Evolutionary conservation across 805 yeast species (phyloP).

Genomic region (Hanseniaspora singularis): DNA sequence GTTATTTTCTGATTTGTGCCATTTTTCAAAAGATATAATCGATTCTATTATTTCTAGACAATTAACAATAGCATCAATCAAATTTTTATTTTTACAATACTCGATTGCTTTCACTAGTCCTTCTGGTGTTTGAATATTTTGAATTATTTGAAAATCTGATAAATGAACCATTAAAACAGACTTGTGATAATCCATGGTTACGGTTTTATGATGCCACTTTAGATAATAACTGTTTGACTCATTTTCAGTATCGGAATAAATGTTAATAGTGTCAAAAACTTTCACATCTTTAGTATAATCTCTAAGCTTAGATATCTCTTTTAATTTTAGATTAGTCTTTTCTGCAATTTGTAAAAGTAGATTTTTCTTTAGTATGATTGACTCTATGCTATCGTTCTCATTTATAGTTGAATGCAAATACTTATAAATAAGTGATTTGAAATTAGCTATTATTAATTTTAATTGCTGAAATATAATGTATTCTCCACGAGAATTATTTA

Average conservation of each 20-base stretch:
- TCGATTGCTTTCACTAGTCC: background rate
- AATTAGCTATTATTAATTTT: constrained; percentile 3
- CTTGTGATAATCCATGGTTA: background rate
- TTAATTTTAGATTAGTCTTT: background rate
- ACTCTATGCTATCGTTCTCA: constrained; percentile 4
- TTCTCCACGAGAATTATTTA: background rate
- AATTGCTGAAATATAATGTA: constrained; percentile 8
- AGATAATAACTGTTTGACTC: background rate
- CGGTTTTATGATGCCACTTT: constrained; percentile 10
- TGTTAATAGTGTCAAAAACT: background rate
- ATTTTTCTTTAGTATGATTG: background rate
- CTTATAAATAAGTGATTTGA: constrained; percentile 12
- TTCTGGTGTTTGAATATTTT: constrained; percentile 4
- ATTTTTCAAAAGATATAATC: background rate
- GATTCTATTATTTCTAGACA: constrained; percentile 1
- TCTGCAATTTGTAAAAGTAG: constrained; percentile 1
- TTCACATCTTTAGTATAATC: background rate
- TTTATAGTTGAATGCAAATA: constrained; percentile 7
- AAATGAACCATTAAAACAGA: constrained; percentile 1
- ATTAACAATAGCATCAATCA: background rate
- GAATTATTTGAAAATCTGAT: constrained; percentile 10
- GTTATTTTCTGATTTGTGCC: constrained; percentile 4
- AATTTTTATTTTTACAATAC: constrained; percentile 1
- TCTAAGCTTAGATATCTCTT: background rate
- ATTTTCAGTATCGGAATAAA: background rate